Evolutionary conservation across 129 eudicot genomes (phyloP).

Genomic region (Flaveria bidentis): DNA sequence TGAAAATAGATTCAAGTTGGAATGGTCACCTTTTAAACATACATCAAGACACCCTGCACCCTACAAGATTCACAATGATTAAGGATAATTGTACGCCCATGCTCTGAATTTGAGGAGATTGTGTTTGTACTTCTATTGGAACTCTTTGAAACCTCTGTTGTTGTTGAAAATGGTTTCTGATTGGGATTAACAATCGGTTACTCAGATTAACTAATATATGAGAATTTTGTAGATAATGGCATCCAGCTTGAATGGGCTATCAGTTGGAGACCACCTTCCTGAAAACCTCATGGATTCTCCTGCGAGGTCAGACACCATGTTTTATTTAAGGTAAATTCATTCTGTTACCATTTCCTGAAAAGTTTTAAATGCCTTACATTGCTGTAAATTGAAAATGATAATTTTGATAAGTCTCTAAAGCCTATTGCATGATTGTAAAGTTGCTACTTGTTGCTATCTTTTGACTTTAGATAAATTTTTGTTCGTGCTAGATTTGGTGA

Average conservation of each 20-base stretch:
- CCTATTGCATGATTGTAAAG: neutral
- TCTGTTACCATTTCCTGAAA: neutral
- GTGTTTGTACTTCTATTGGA: neutral
- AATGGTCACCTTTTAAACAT: neutral
- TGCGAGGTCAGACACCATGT: constrained; percentile 70
- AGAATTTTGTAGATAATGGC: constrained; percentile 78
- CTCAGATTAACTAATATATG: constrained; percentile 3
- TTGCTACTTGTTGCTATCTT: constrained; percentile 13
- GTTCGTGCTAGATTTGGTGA: constrained; percentile 17
- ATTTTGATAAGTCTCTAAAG: neutral
- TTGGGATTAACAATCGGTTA: constrained; percentile 12
- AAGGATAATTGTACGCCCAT: neutral
- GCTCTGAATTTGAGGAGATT: neutral
- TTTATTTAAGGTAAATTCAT: constrained; percentile 49
- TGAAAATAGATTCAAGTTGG: neutral
- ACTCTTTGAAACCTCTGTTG: neutral
- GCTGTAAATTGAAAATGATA: neutral
- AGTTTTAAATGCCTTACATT: neutral
- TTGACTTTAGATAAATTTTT: neutral
- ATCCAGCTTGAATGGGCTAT: constrained; percentile 87
- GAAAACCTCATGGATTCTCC: constrained; percentile 87
- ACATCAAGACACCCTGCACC: neutral
- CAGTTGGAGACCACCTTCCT: constrained; percentile 78
- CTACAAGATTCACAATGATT: neutral
- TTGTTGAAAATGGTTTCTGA: neutral